Evolutionary conservation across 768 basidiomycete species (phyloP), one percentile per base, ranked within the genome.

Genomic region (Kwoniella dendrophila): DNA sequence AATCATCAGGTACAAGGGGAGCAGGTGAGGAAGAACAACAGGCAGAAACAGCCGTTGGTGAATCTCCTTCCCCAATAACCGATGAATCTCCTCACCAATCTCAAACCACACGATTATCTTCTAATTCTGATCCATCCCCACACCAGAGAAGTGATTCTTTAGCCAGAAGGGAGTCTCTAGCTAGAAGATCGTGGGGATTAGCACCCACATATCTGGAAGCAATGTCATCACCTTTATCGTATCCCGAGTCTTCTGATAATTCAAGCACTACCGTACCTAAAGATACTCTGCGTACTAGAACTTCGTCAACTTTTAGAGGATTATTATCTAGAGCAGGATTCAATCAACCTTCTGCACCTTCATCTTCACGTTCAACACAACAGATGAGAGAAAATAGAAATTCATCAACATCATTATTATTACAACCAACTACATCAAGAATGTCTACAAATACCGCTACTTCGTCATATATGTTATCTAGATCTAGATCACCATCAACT

Each of bases 201-300:
- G 71, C 73, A 4, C 73, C 73, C 1, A 69, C 73, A 0, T 75
- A 75, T 34, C 69, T 75, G 56, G 71, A 72, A 59, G 73, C 73
- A 3, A 73, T 72, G 69, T 72, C 73, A 0, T 62, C 66, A 32
- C 61, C 71, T 11, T 48, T 57, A 36, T 56, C 41, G n/a, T n/a
- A 57, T 22, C 30, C 43, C 2, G 29, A 52, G 18, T 10, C 36
- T 16, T 32, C 50, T 33, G 11, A 43, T 33, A 24, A 54, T 5
- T 32, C 7, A 43, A 22, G 59, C 24, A 3, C 48, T 66, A 7
- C 68, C 70, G 4, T 61, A 61, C 16, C 67, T 64, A n/a, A 55
- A 67, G 16, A 57, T 53, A n/a, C n/a, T 11, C 7, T 52, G 5
- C 50, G 56, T 4, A 38, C 58, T 4, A 63, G 67, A 5, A 69